Percentiles rank a stretch among this genome's conserved stretches.
phyloP scores from a whole-genome alignment of 1,139 yeast species.

The Hemisphaericaspora subhashii region DNA sequence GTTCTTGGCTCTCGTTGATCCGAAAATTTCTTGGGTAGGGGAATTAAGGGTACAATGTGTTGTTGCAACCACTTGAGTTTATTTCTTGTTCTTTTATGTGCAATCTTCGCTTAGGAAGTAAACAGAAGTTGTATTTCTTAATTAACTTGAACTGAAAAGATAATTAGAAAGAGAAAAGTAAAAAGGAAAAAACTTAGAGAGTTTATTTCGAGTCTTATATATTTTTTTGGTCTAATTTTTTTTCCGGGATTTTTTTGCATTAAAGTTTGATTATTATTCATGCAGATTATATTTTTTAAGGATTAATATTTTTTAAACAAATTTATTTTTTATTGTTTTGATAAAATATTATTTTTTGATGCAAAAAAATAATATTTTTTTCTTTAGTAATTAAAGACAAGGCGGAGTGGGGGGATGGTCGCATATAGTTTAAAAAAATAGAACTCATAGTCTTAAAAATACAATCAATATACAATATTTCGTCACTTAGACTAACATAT shows the following conservation, averaged over 20 bases:
- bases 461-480: not conserved
- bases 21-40: not conserved
- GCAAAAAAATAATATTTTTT: not conserved
- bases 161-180: not conserved
- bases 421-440: not conserved
- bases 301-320: not conserved
- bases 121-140: too few relatives aligned
- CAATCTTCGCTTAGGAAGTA: too few relatives aligned
- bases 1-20: not conserved
- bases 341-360: not conserved
- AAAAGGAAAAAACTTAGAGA: not conserved
- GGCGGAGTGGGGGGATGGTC: not conserved
- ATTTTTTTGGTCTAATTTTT: not conserved
- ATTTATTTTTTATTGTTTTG: conserved; percentile 1
- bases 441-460: not conserved
- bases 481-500: not conserved
- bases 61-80: not conserved
- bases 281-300: not conserved
- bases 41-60: not conserved
- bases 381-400: not conserved
- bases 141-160: too few relatives aligned
- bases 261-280: not conserved
- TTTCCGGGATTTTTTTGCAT: not conserved
- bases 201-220: conserved; percentile 1
- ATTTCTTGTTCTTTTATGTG: too few relatives aligned